phyloP scores from a whole-genome alignment of 331 rosid species.

The Prunus yedoensis region DNA sequence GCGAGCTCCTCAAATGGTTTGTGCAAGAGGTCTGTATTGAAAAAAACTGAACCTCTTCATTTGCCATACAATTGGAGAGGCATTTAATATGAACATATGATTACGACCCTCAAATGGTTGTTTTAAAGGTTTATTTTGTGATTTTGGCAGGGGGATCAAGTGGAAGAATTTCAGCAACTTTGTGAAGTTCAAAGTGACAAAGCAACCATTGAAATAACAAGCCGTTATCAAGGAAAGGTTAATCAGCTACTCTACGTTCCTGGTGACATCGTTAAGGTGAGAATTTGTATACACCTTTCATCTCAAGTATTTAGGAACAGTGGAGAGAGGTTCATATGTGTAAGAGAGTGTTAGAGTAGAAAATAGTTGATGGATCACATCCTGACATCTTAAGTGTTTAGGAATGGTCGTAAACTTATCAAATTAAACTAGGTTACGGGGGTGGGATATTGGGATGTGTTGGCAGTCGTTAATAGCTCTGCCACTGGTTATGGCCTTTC shows the following conservation, averaged over 20 bases:
- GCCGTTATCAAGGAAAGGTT: slow-evolving; percentile 87
- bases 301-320: background rate
- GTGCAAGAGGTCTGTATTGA: slow-evolving; percentile 69
- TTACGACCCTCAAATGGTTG: background rate
- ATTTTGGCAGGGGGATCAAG: slow-evolving; percentile 73
- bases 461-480: too few relatives aligned
- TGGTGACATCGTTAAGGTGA: slow-evolving; percentile 86
- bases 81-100: background rate
- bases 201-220: slow-evolving; percentile 96
- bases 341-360: background rate
- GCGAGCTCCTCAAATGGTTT: slow-evolving; percentile 95
- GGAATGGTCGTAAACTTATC: background rate
- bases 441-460: background rate
- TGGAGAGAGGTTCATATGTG: background rate
- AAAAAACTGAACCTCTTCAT: background rate
- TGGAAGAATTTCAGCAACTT: slow-evolving; percentile 84
- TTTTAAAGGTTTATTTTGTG: background rate
- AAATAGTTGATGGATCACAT: background rate
- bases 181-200: slow-evolving; percentile 99
- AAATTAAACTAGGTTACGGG: background rate
- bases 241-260: slow-evolving; percentile 57
- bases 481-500: too few relatives aligned
- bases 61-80: background rate
- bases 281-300: background rate
- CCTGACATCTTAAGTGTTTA: background rate